A percentile compares a stretch with the other conserved stretches of the same genome.
Evolutionary conservation across 1,284 basidiomycete genomes (phyloP).

Genomic region (Malassezia nana): DNA sequence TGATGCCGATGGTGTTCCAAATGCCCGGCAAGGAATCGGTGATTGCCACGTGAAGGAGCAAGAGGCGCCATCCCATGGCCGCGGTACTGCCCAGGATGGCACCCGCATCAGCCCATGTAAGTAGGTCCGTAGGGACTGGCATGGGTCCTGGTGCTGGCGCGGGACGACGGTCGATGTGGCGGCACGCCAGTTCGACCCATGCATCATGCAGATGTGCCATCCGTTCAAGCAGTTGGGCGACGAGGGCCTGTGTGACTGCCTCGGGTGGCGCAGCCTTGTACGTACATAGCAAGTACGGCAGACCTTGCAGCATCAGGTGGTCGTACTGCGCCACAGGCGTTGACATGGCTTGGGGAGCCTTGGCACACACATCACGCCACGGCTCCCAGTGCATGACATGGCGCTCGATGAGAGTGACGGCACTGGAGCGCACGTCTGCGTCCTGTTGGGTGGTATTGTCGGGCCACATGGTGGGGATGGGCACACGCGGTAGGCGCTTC

Average conservation of each 20-base stretch:
- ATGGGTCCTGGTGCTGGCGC: no score
- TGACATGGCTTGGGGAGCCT: background rate
- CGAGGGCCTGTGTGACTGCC: background rate
- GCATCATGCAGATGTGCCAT: conserved; percentile 1
- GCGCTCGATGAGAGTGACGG: conserved; percentile 4
- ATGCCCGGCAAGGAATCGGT: no score
- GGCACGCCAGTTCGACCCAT: background rate
- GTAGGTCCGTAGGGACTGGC: background rate
- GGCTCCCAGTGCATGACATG: conserved; percentile 14
- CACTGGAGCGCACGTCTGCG: background rate
- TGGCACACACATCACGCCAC: background rate
- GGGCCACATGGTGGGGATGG: background rate
- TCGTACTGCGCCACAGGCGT: conserved; percentile 17
- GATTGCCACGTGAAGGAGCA: background rate
- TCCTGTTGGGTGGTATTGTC: background rate
- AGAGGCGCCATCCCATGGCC: background rate
- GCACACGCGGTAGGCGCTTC: background rate
- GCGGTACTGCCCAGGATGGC: background rate
- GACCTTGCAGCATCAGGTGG: conserved; percentile 20
- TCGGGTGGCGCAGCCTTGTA: background rate
- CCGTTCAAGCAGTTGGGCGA: background rate
- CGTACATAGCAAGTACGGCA: conserved; percentile 23
- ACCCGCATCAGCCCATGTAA: background rate
- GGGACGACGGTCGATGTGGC: background rate
- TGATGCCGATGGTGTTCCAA: background rate